A percentile compares a stretch with the other conserved stretches of the same genome.
Conservation (phyloP, 306 rosid species). For the Corylus americana region DNA sequence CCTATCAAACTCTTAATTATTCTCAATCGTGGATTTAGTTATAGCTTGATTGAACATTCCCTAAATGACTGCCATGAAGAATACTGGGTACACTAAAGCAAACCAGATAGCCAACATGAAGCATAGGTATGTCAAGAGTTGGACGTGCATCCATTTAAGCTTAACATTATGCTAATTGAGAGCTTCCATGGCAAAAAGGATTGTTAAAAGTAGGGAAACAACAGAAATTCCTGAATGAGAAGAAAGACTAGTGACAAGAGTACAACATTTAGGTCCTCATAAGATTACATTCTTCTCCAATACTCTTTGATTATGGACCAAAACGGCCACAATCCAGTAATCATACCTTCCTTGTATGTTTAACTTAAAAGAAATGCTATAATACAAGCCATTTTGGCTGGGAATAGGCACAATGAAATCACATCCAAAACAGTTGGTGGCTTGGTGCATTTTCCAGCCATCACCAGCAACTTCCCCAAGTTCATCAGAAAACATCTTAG, state of each 20-base stretch:
- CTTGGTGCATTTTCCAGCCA: background rate
- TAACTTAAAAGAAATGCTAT: too few relatives aligned
- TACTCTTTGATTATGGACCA: background rate
- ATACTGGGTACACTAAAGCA: background rate
- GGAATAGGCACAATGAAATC: background rate
- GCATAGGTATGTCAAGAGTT: background rate
- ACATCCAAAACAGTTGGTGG: background rate
- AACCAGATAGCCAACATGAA: background rate
- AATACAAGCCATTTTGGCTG: background rate
- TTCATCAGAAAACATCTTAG: constrained; percentile 18
- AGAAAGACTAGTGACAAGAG: background rate
- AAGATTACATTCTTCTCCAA: background rate
- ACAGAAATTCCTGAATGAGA: too few relatives aligned
- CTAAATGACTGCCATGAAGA: background rate
- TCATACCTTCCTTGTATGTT: background rate
- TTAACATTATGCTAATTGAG: background rate
- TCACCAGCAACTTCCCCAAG: constrained; percentile 7
- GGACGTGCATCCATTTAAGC: background rate
- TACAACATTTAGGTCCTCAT: background rate
- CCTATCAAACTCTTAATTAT: too few relatives aligned
- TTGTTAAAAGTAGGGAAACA: background rate
- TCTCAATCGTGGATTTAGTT: too few relatives aligned
- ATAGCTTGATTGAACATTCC: too few relatives aligned
- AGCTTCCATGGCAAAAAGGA: background rate
- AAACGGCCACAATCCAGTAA: background rate